Conservation (phyloP, 345 rosid species). For the Salix viminalis region DNA sequence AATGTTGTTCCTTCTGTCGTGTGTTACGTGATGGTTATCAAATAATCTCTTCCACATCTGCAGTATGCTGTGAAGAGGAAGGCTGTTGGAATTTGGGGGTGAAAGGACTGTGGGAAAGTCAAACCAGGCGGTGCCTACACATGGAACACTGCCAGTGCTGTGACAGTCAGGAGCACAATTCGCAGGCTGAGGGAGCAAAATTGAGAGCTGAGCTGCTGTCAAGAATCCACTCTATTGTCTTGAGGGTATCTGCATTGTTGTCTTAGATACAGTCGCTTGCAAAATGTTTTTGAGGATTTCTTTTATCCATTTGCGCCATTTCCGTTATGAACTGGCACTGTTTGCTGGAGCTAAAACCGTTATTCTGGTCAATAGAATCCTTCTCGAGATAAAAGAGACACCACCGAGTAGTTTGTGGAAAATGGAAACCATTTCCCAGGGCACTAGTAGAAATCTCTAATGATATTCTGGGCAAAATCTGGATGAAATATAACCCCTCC, state of each 20-base stretch:
- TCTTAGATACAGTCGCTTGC: not conserved
- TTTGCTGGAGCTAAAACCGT: not conserved
- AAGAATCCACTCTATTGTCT: not conserved
- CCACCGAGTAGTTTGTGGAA: not conserved
- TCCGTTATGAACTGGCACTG: not conserved
- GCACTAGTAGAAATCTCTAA: not conserved
- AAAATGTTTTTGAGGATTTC: slow-evolving; percentile 12
- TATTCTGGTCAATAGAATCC: not conserved
- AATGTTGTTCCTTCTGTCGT: not conserved
- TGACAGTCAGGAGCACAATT: slow-evolving; percentile 68
- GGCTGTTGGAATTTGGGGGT: slow-evolving; percentile 38
- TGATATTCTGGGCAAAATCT: not conserved
- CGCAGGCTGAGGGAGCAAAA: slow-evolving; percentile 68
- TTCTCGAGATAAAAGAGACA: not conserved
- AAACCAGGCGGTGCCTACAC: slow-evolving; percentile 37
- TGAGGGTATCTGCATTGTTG: not conserved
- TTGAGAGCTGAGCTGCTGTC: slow-evolving; percentile 40
- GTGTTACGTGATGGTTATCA: not conserved
- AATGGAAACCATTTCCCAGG: not conserved
- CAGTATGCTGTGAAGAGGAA: slow-evolving; percentile 36
- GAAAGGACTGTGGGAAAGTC: slow-evolving; percentile 35
- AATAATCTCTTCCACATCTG: not conserved
- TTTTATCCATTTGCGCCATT: not conserved
- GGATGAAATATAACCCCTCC: not conserved
- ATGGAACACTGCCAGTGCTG: slow-evolving; percentile 59